Evolutionary conservation across 306 rosid species (phyloP).

Genomic region (Prunus persica): Prunus_persica_NCBIv2 NC_034012.1:21596001-21596500

Average conservation of each 20-base stretch:
- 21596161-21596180: background rate
- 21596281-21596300: slow-evolving; percentile 83
- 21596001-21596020: too few relatives aligned
- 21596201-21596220: background rate
- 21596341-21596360: slow-evolving; percentile 92
- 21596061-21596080: background rate
- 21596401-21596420: slow-evolving; percentile 38
- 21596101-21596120: background rate
- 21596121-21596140: background rate
- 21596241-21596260: slow-evolving; percentile 6
- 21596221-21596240: slow-evolving; percentile 4
- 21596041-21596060: background rate
- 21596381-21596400: slow-evolving; percentile 91
- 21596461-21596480: slow-evolving; percentile 1
- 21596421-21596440: slow-evolving; percentile 15
- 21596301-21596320: slow-evolving; percentile 78
- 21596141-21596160: background rate
- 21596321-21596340: slow-evolving; percentile 84
- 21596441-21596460: background rate
- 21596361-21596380: slow-evolving; percentile 85
- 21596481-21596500: background rate
- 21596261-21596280: slow-evolving; percentile 72
- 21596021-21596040: too few relatives aligned
- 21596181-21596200: background rate
- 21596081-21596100: background rate